Evolutionary conservation across 2,329 filamentous ascomycete species (phyloP).

Genomic region (Sarocladium brachiariae): DNA sequence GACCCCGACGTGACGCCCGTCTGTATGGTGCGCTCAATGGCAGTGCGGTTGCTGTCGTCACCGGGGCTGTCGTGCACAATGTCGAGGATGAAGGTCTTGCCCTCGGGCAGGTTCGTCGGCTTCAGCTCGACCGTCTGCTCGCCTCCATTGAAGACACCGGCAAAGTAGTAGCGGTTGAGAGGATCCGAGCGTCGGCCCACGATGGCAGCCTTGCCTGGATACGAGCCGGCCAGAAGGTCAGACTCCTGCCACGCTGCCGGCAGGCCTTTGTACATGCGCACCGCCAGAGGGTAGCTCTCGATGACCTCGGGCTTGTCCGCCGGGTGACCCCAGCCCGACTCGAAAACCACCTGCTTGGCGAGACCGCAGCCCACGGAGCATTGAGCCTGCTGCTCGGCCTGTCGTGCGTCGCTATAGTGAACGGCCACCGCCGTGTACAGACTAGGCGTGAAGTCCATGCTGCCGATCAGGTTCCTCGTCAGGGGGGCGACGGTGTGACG

Average conservation of each 20-base stretch:
- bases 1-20: neutral
- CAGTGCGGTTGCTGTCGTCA: neutral
- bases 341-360: neutral
- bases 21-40: neutral
- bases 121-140: slow-evolving; percentile 4
- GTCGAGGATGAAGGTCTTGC: neutral
- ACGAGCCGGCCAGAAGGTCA: neutral
- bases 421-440: neutral
- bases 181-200: neutral
- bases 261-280: neutral
- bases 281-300: neutral
- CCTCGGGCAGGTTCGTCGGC: slow-evolving; percentile 3
- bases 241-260: neutral
- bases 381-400: neutral
- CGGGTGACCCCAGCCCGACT: neutral
- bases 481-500: neutral
- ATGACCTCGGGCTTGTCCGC: slow-evolving; percentile 2
- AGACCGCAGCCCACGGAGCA: slow-evolving; percentile 2
- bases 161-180: neutral
- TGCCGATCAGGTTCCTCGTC: slow-evolving; percentile 1
- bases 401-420: neutral
- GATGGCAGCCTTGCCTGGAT: neutral
- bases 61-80: neutral
- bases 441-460: slow-evolving; percentile 4
- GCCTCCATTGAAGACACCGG: slow-evolving; percentile 1